Percentiles rank a stretch among this genome's conserved stretches.
phyloP scores from a whole-genome alignment of 2,329 filamentous ascomycete genomes.

The Paecilomyces dactylethromorphus region DNA sequence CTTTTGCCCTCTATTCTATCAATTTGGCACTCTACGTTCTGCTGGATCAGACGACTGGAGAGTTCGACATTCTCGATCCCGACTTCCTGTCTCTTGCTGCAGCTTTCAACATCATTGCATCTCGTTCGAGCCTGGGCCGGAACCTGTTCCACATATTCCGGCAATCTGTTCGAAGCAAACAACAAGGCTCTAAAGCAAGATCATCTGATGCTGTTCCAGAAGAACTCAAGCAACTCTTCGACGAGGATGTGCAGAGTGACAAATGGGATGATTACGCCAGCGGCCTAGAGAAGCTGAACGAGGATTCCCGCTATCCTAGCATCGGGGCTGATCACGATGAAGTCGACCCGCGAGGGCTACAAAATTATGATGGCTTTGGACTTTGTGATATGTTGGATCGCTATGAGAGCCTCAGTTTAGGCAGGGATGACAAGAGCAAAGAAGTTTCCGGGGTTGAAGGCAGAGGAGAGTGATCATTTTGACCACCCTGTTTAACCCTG shows the following conservation, averaged over 20 bases:
- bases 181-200: slow-evolving; percentile 14
- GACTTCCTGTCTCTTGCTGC: slow-evolving; percentile 29
- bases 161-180: slow-evolving; percentile 23
- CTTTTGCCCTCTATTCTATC: slow-evolving; percentile 32
- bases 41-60: slow-evolving; percentile 13
- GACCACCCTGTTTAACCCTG: neutral
- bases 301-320: neutral
- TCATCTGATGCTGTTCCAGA: slow-evolving; percentile 18
- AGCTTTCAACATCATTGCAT: slow-evolving; percentile 26
- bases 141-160: slow-evolving; percentile 31
- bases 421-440: slow-evolving; percentile 23
- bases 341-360: slow-evolving; percentile 11
- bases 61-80: slow-evolving; percentile 26
- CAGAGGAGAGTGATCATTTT: neutral
- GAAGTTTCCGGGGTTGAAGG: neutral
- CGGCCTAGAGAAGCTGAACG: neutral
- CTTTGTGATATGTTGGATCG: slow-evolving; percentile 32
- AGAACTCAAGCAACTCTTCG: slow-evolving; percentile 26
- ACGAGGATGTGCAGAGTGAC: slow-evolving; percentile 16
- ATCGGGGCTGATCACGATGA: neutral
- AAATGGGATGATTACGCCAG: slow-evolving; percentile 23
- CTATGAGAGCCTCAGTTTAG: slow-evolving; percentile 32
- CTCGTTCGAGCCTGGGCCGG: slow-evolving; percentile 24
- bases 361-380: slow-evolving; percentile 19
- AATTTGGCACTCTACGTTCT: slow-evolving; percentile 31